Conservation (phyloP, 495 filamentous ascomycete species). For the Aspergillus mulundensis region DNA sequence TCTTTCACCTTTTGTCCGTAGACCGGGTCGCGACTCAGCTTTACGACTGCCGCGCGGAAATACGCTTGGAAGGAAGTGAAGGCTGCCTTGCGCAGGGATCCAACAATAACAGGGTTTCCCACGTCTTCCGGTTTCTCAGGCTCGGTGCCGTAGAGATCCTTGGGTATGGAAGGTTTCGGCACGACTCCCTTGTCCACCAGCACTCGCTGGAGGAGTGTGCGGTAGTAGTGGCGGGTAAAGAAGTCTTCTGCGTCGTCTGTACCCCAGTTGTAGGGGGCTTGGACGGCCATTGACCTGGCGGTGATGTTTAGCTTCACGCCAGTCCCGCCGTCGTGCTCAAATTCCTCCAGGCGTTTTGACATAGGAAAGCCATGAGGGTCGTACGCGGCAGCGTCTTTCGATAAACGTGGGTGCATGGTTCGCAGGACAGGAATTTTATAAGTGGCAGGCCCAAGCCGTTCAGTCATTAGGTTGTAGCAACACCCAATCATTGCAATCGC, state of each 20-base stretch:
- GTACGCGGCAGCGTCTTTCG: conserved; percentile 53
- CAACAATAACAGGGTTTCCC: conserved; percentile 74
- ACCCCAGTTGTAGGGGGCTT: conserved; percentile 92
- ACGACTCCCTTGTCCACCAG: conserved; percentile 80
- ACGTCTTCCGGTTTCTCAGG: conserved; percentile 30
- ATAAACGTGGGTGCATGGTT: conserved; percentile 51
- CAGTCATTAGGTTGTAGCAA: conserved; percentile 95
- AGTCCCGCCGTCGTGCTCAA: conserved; percentile 41
- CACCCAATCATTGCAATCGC: conserved; percentile 94
- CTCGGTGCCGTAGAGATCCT: conserved; percentile 32
- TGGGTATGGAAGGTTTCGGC: conserved; percentile 42
- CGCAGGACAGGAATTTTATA: conserved; percentile 74
- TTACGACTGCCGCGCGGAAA: conserved; percentile 71
- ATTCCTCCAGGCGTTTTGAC: conserved; percentile 66
- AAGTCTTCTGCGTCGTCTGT: conserved; percentile 72
- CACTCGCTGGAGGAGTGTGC: conserved; percentile 83
- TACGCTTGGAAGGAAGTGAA: conserved; percentile 76
- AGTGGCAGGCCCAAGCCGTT: conserved; percentile 79
- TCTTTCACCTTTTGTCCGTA: conserved; percentile 53
- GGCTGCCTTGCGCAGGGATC: conserved; percentile 73
- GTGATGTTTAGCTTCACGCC: conserved; percentile 91
- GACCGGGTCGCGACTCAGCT: conserved; percentile 58
- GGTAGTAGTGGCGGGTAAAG: conserved; percentile 92
- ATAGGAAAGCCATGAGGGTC: conserved; percentile 94
- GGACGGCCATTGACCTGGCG: conserved; percentile 92